Base-by-base conservation (phyloP, 805 yeast species). In the Candida tammaniensis region DNA sequence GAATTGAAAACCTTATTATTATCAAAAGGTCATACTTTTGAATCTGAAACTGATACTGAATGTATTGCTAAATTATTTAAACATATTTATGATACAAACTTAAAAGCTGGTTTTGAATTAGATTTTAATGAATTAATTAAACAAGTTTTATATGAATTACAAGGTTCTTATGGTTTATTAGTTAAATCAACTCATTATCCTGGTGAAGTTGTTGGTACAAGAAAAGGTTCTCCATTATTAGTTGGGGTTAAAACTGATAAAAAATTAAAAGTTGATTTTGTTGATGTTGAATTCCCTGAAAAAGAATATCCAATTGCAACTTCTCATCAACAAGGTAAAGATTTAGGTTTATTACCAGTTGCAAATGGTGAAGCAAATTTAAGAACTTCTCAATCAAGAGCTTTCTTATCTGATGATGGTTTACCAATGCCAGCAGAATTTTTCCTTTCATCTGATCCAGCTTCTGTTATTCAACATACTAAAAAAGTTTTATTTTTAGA, bases 241-340 rank as follows among this genome's bases (percentile, higher is more conserved):
- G 86, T 93, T 46, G 99, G 99, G 68, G 98, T 93, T 48, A 93
- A 88, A 71, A 86, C 97, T 33, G 95, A 89, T 57, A 83, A 80
- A 62, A 91, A 88, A 60, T 78, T 93, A 62, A 93, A 91, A 68
- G 97, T 91, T 47, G 99, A 93, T 61, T 89, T 93, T 55, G 98
- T 93, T 37, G 99, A 93, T 59, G 96, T 93, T 36, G 98, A 93
- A 66, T 93, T 91, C 72, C 93, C 94, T 27, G 95, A 85, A 15
- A 48, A 42, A 13, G 40, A 25, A 24, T 23, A 24, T 24, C 5
- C 28, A 8, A 21, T 19, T 23, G 35, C 27, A 21, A 35, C 34
- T 33, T 43, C 44, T 30, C 40, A 43, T 33, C 30, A 46, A 27
- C 47, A 44, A 35, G 30, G 40, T 29, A 40, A 34, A 30, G 59